Evolutionary conservation across 768 basidiomycete genomes (phyloP).

Genomic region (Russula earlei): DNA sequence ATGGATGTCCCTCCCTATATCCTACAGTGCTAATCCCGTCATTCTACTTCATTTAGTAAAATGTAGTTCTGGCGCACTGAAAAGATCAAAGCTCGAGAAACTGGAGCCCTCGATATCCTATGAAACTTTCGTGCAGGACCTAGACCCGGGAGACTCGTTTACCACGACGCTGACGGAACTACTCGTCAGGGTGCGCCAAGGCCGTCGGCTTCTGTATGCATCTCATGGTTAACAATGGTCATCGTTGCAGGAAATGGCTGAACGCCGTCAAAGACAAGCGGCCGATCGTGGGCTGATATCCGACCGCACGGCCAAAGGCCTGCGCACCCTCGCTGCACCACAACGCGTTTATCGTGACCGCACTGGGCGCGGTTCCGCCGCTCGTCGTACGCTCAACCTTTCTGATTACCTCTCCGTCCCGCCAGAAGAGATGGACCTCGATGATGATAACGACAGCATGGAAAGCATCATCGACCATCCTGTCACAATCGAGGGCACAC

Average conservation of each 20-base stretch:
- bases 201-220: not conserved
- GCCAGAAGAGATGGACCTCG: conserved; percentile 43
- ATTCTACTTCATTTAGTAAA: not conserved
- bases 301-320: conserved; percentile 53
- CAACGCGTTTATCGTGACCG: conserved; percentile 43
- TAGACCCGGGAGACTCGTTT: conserved; percentile 74
- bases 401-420: conserved; percentile 45
- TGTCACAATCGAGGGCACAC: conserved; percentile 41
- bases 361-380: not conserved
- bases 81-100: conserved; percentile 57
- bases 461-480: conserved; percentile 34
- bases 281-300: conserved; percentile 55
- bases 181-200: conserved; percentile 57
- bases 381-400: conserved; percentile 29
- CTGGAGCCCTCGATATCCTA: conserved; percentile 57
- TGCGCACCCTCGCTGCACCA: conserved; percentile 47
- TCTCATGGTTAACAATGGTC: conserved; percentile 1
- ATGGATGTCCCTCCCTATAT: not conserved
- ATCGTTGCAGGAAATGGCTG: conserved; percentile 57
- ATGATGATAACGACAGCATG: conserved; percentile 57
- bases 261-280: conserved; percentile 49
- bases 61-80: conserved; percentile 60
- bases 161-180: conserved; percentile 67
- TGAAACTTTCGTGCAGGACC: conserved; percentile 64
- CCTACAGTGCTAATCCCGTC: conserved; percentile 4